Percentiles rank a stretch among this genome's conserved stretches.
Evolutionary conservation across 768 basidiomycete genomes (phyloP).

Genomic region (Hortiboletus flavorubellus): DNA sequence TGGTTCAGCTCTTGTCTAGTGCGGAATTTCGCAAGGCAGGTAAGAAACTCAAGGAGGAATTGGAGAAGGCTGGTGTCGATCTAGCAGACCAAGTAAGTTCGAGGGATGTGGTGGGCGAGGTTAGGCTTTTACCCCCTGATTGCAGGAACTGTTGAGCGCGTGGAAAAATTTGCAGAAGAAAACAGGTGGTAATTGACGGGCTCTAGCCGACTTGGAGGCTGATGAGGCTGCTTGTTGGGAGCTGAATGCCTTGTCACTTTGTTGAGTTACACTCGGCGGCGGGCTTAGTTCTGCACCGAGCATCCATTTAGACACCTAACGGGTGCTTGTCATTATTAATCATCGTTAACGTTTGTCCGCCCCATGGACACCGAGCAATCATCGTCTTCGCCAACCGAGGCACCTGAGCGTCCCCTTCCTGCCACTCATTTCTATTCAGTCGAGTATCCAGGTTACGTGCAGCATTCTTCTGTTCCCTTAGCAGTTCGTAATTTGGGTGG

Average conservation of each 20-base stretch:
- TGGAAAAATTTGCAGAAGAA: slow-evolving; percentile 35
- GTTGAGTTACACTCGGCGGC: not conserved
- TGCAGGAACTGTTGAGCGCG: slow-evolving; percentile 46
- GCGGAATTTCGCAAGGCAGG: slow-evolving; percentile 50
- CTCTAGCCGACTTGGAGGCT: not conserved
- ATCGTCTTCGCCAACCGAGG: slow-evolving; percentile 22
- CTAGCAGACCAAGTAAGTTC: slow-evolving; percentile 47
- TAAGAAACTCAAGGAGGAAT: slow-evolving; percentile 43
- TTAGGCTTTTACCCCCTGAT: not conserved
- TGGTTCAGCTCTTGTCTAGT: slow-evolving; percentile 53
- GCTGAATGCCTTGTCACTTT: not conserved
- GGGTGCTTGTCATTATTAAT: slow-evolving; percentile 5
- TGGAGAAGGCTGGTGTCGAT: slow-evolving; percentile 61
- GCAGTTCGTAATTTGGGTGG: slow-evolving; percentile 70
- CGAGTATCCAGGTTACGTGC: slow-evolving; percentile 89
- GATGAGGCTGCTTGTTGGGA: not conserved
- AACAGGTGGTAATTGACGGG: slow-evolving; percentile 14
- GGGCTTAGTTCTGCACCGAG: not conserved
- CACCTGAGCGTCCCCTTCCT: slow-evolving; percentile 46
- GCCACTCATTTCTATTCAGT: slow-evolving; percentile 68
- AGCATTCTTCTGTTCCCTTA: slow-evolving; percentile 51
- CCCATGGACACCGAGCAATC: slow-evolving; percentile 13
- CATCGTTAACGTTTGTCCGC: not conserved
- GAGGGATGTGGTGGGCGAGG: not conserved
- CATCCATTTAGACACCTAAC: not conserved